A percentile compares a stretch with the other conserved stretches of the same genome.
phyloP scores from a whole-genome alignment of 192 early-diverging fungal genomes.

The Phycomyces nitens region DNA sequence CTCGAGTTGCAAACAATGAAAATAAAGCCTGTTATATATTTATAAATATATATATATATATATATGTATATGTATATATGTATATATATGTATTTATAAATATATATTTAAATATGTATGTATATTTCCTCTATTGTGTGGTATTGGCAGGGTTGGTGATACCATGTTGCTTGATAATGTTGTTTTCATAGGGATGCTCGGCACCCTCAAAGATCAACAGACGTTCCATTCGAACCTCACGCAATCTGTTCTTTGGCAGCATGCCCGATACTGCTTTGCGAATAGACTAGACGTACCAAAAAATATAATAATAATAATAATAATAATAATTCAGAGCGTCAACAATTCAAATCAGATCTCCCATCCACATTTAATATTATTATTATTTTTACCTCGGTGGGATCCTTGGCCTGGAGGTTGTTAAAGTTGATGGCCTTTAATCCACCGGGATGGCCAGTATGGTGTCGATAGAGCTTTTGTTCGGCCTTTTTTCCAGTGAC shows the following conservation, averaged over 20 bases:
- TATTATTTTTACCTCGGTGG: conserved; percentile 63
- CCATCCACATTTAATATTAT: background rate
- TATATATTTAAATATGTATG: too few species aligned
- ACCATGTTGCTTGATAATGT: conserved; percentile 79
- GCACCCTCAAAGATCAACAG: conserved; percentile 80
- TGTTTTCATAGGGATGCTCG: conserved; percentile 83
- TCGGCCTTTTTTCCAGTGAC: conserved; percentile 82
- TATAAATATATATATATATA: too few species aligned
- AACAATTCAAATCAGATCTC: background rate
- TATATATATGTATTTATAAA: too few species aligned
- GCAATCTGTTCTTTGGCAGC: conserved; percentile 91
- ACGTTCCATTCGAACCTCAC: conserved; percentile 71
- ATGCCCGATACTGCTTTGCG: conserved; percentile 91
- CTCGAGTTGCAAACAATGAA: too few species aligned
- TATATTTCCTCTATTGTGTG: conserved; percentile 1
- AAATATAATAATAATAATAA: background rate
- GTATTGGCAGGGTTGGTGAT: background rate
- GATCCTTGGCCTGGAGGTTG: conserved; percentile 69
- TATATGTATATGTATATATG: too few species aligned
- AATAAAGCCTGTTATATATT: too few species aligned
- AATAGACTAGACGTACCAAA: conserved; percentile 44
- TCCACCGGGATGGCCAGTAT: conserved; percentile 84
- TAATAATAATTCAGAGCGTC: background rate
- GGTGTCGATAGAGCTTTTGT: conserved; percentile 85
- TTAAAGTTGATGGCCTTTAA: conserved; percentile 77